A percentile compares a stretch with the other conserved stretches of the same genome.
Conservation (phyloP, 495 filamentous ascomycete species). For the Penicillium arizonense region DNA sequence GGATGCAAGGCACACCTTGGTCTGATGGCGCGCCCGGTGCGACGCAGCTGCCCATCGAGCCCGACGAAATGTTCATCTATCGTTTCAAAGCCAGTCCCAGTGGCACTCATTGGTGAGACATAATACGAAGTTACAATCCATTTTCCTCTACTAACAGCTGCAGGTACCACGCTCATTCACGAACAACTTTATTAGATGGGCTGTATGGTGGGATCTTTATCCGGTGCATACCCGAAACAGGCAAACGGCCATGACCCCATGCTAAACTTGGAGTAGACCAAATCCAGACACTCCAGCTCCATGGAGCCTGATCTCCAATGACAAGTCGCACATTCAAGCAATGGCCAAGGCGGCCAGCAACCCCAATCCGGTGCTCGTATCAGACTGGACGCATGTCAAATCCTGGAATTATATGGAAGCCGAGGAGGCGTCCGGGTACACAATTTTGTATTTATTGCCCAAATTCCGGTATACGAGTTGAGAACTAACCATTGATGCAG, state of each 20-base stretch:
- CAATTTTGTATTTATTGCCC: slow-evolving; percentile 28
- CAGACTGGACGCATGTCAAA: slow-evolving; percentile 50
- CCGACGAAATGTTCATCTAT: slow-evolving; percentile 41
- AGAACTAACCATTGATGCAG: slow-evolving; percentile 5
- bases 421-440: slow-evolving; percentile 27
- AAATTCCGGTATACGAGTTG: not conserved
- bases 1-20: slow-evolving; percentile 33
- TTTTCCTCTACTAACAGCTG: not conserved
- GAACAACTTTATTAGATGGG: slow-evolving; percentile 47
- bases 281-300: slow-evolving; percentile 27
- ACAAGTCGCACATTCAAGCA: slow-evolving; percentile 23
- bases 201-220: slow-evolving; percentile 44
- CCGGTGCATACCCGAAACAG: not conserved
- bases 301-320: slow-evolving; percentile 36
- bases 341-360: slow-evolving; percentile 38
- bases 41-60: slow-evolving; percentile 39
- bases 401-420: slow-evolving; percentile 36
- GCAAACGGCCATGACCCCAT: not conserved
- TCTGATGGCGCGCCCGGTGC: slow-evolving; percentile 50
- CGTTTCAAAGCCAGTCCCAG: slow-evolving; percentile 44
- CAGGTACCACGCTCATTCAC: slow-evolving; percentile 45
- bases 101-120: slow-evolving; percentile 40
- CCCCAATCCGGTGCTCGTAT: slow-evolving; percentile 37
- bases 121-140: not conserved
- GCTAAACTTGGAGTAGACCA: slow-evolving; percentile 20